Evolutionary conservation across 2,329 filamentous ascomycete species (phyloP), one percentile per base, ranked within the genome.

Genomic region (Leptodontidium sp.): DNA sequence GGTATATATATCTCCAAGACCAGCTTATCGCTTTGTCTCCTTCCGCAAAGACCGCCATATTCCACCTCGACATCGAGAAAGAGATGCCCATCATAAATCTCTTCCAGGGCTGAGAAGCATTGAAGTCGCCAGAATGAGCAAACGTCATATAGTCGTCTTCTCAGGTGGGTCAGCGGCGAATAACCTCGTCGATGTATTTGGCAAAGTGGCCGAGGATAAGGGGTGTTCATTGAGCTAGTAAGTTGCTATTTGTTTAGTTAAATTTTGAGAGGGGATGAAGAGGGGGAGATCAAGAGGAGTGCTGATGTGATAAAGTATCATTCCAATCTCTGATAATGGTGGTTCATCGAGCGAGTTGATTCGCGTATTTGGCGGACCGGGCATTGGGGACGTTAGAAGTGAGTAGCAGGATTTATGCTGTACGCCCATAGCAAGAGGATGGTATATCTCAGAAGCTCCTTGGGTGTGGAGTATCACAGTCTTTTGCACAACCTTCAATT

Each of bases 161-260:
- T 97, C 94, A 0, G 94, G 94, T 49, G 94, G 94, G 64, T 97
- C 93, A 74, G 95, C 94, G n/a, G 94, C 95, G 6, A 98, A 98
- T 78, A 97, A 87, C 76, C 87, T 98, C 5, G 95, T 98, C 50
- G 95, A 98, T 78, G 92, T 97, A 12, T 98, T 98, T 81, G 90
- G 85, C 68, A 80, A 82, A 26, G 81, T 88, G 5, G 80, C 83
- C 35, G 80, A 75, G 53, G 75, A 75, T 68, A 77, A 75, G 58
- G 71, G 69, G 2, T 76, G 74, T 69, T 75, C 72, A 43, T 72
- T 78, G 67, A 78, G 75, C 70, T 79, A 78, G 77, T 79, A 69
- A 71, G 77, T 75, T 14, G 9, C 2, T 32, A 8, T 15, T 32
- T 14, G 2, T 43, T 14, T 26, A n/a, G 0, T 17, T 29, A 7